Evolutionary conservation across 2,329 filamentous ascomycete genomes (phyloP).

Genomic region (Penicillium expansum): DNA sequence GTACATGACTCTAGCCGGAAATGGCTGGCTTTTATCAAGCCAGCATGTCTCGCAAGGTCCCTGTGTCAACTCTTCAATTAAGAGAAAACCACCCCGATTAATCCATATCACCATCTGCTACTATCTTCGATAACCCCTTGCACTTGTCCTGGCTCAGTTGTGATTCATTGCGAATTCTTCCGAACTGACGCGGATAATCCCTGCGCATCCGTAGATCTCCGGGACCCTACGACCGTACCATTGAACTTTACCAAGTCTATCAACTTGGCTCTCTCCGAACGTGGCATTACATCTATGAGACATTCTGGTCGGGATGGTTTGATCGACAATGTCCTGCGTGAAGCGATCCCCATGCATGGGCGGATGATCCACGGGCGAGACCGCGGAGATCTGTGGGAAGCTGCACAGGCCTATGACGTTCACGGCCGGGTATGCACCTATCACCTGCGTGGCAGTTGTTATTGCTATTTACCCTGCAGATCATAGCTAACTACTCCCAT

Average conservation of each 20-base stretch:
- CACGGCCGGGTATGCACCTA: constrained; percentile 68
- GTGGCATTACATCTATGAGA: constrained; percentile 84
- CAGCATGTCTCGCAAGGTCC: constrained; percentile 11
- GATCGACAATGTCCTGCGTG: constrained; percentile 68
- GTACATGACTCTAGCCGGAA: neutral
- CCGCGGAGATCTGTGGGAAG: constrained; percentile 67
- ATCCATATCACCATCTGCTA: neutral
- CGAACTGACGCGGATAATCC: constrained; percentile 16
- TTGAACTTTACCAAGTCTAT: constrained; percentile 99
- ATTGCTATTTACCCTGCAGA: constrained; percentile 6
- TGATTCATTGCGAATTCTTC: constrained; percentile 13
- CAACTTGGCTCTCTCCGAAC: constrained; percentile 89
- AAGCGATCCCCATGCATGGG: constrained; percentile 88
- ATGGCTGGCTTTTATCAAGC: constrained; percentile 6
- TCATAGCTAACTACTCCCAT: neutral
- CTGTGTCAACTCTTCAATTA: neutral
- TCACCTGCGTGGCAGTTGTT: constrained; percentile 3
- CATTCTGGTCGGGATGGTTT: constrained; percentile 65
- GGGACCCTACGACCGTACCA: constrained; percentile 75
- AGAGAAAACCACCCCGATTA: neutral
- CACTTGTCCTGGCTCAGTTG: neutral
- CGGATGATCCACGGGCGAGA: constrained; percentile 87
- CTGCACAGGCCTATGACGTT: constrained; percentile 84
- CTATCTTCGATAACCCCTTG: neutral
- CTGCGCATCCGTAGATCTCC: constrained; percentile 65